Percentiles rank a stretch among this genome's conserved stretches.
These are phyloP conservation scores for Talaromyces adpressus DNA, from an alignment of 495 filamentous ascomycete genomes.

Conservation along the genomic window DNA sequence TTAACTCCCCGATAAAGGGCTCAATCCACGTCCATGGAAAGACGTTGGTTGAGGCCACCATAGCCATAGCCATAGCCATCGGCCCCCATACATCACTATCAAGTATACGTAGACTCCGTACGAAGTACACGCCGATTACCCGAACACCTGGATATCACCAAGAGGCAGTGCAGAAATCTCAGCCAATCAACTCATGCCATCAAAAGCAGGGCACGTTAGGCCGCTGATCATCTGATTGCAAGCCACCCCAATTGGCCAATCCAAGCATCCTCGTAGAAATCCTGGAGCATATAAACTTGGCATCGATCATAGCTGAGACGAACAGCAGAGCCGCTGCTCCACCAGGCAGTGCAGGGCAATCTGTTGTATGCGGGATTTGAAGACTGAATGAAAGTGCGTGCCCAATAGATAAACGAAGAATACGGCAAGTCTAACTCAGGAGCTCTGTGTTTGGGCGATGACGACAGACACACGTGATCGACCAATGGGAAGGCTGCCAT, in stretches of 20 bases:
- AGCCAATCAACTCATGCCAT: background rate
- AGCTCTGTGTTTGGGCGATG: background rate
- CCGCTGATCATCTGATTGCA: background rate
- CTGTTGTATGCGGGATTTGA: background rate
- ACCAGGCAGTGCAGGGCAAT: constrained; percentile 1
- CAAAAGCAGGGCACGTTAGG: background rate
- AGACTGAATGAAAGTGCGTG: background rate
- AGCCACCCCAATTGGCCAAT: background rate
- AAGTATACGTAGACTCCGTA: too few species aligned
- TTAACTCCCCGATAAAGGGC: background rate
- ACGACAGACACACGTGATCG: background rate
- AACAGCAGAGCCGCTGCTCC: constrained; percentile 1
- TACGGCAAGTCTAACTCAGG: background rate
- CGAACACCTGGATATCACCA: background rate
- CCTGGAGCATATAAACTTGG: background rate
- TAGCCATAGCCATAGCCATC: background rate
- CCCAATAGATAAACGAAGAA: background rate
- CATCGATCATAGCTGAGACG: background rate
- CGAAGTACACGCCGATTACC: background rate
- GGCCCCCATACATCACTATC: background rate
- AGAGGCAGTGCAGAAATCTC: background rate
- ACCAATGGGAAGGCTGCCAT: background rate
- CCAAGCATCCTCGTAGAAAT: background rate
- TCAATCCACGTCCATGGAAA: background rate
- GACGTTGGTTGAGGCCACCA: too few species aligned